Conservation (phyloP, 2,329 filamentous ascomycete genomes). For the Hypomyces rosellus region DNA sequence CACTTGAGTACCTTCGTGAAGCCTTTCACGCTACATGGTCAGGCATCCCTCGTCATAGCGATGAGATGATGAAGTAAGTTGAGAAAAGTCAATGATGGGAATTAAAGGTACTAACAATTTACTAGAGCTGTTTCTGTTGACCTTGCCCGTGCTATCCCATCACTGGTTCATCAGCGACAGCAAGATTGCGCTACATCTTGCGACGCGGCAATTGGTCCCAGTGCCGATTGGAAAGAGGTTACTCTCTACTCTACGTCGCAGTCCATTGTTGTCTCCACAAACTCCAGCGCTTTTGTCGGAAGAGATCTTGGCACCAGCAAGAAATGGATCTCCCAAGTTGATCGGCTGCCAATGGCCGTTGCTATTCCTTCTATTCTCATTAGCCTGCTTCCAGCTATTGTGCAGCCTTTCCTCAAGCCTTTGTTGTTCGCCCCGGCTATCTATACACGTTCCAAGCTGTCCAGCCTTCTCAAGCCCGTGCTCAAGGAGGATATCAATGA, state of each 20-base stretch:
- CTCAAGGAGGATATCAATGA: not conserved
- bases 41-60: not conserved
- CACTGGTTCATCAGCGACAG: not conserved
- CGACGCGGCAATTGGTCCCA: not conserved
- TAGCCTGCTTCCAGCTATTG: not conserved
- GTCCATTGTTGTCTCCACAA: not conserved
- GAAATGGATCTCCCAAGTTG: not conserved
- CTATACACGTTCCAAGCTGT: not conserved
- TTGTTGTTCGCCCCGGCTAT: not conserved
- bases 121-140: not conserved
- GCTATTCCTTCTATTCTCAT: not conserved
- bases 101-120: not conserved
- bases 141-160: not conserved
- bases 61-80: not conserved
- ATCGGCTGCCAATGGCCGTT: not conserved
- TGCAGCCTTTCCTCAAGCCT: not conserved
- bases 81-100: not conserved
- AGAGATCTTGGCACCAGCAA: not conserved
- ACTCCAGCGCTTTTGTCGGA: not conserved
- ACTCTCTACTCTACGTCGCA: not conserved
- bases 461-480: not conserved
- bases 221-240: not conserved
- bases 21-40: constrained; percentile 1
- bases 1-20: not conserved
- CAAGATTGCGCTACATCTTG: not conserved